phyloP scores from a whole-genome alignment of 305 asterid species.

The Fraxinus floribunda region DNA sequence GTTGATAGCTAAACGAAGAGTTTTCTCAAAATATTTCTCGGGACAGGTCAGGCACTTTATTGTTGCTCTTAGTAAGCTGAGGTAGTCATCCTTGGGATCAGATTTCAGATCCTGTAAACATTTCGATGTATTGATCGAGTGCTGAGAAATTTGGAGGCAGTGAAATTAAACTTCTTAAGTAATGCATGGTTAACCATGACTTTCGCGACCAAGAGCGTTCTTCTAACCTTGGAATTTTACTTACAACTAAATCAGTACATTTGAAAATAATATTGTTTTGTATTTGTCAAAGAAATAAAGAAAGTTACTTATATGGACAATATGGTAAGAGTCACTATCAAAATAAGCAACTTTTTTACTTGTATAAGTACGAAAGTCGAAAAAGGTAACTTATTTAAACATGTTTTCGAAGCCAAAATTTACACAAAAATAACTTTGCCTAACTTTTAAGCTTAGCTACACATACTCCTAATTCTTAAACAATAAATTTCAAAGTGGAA shows the following conservation, averaged over 20 bases:
- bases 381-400: no score
- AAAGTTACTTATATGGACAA: neutral
- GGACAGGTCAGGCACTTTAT: constrained; percentile 72
- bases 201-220: no score
- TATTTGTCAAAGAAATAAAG: neutral
- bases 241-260: neutral
- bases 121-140: neutral
- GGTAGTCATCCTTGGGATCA: constrained; percentile 53
- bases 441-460: neutral
- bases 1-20: constrained; percentile 58
- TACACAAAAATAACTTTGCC: neutral
- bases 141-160: neutral
- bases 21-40: constrained; percentile 67
- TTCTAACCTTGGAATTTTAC: neutral
- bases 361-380: no score
- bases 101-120: constrained; percentile 62
- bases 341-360: neutral
- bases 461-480: neutral
- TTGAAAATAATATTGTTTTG: no score
- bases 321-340: neutral
- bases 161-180: neutral
- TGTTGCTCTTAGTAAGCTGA: constrained; percentile 57
- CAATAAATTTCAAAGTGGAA: neutral
- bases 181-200: neutral
- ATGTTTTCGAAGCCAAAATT: neutral